Conservation (phyloP, 2,329 filamentous ascomycete genomes). For the Atkinsonella hypoxylon region DNA sequence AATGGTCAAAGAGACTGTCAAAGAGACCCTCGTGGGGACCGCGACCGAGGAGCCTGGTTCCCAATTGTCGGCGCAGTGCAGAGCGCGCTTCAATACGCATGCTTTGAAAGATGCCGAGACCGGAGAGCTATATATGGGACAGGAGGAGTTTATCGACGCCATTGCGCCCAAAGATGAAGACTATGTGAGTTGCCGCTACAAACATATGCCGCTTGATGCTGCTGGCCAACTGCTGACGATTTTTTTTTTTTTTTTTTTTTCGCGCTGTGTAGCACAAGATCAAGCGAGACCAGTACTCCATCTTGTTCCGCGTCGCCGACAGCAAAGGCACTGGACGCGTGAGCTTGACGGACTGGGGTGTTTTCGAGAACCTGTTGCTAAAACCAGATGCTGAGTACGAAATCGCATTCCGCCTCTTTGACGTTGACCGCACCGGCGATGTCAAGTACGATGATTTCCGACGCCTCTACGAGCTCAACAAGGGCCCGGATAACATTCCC, state of each 20-base stretch:
- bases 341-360: conserved; percentile 74
- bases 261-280: conserved; percentile 70
- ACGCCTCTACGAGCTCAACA: conserved; percentile 76
- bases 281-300: conserved; percentile 85
- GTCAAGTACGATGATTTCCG: conserved; percentile 89
- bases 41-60: conserved; percentile 31
- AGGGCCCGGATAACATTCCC: conserved; percentile 70
- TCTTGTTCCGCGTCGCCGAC: conserved; percentile 89
- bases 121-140: conserved; percentile 69
- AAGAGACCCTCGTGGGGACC: conserved; percentile 62
- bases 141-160: conserved; percentile 81
- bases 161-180: conserved; percentile 80
- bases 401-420: conserved; percentile 94
- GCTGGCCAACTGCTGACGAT: neutral
- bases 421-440: conserved; percentile 67
- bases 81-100: conserved; percentile 62
- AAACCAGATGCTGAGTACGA: conserved; percentile 98
- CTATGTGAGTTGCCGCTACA: conserved; percentile 55
- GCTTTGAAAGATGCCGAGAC: conserved; percentile 63
- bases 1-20: conserved; percentile 71
- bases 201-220: neutral
- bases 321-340: conserved; percentile 61
- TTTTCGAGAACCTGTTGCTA: conserved; percentile 84
- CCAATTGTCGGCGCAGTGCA: conserved; percentile 62
- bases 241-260: neutral